A percentile compares a stretch with the other conserved stretches of the same genome.
Evolutionary conservation across 164 flowering plant species (phyloP).

Genomic region (Berberis vulgaris): DNA sequence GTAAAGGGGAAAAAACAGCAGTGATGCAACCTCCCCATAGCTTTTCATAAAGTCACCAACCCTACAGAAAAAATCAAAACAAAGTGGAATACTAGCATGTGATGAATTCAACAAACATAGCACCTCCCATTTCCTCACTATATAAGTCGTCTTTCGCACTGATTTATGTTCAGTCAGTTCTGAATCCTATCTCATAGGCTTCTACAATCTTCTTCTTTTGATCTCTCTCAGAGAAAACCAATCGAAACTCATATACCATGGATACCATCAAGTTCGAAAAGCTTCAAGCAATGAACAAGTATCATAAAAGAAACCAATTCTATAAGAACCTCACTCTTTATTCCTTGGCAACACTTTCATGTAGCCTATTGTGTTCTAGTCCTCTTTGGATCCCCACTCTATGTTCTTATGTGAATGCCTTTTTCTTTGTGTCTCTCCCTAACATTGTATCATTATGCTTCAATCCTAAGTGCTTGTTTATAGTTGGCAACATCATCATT

Average conservation of each 20-base stretch:
- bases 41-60: constrained; percentile 19
- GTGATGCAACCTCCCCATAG: constrained; percentile 9
- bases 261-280: constrained; percentile 17
- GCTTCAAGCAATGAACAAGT: constrained; percentile 36
- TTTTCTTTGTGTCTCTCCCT: constrained; percentile 31
- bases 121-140: background rate
- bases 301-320: constrained; percentile 33
- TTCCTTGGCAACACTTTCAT: constrained; percentile 25
- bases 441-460: constrained; percentile 22
- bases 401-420: constrained; percentile 17
- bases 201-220: background rate
- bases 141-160: constrained; percentile 24
- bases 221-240: constrained; percentile 2
- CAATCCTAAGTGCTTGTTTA: constrained; percentile 42
- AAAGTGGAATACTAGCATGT: background rate
- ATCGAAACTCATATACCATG: background rate
- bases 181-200: constrained; percentile 4
- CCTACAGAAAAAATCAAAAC: background rate
- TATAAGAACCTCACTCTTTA: constrained; percentile 24
- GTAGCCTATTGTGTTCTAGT: constrained; percentile 27
- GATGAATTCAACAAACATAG: background rate
- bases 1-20: background rate
- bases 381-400: constrained; percentile 37
- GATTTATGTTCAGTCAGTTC: constrained; percentile 33
- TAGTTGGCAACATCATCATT: constrained; percentile 49